Evolutionary conservation across 345 rosid genomes (phyloP), one percentile per base, ranked within the genome.

Genomic region (Bruguiera parviflora): DNA sequence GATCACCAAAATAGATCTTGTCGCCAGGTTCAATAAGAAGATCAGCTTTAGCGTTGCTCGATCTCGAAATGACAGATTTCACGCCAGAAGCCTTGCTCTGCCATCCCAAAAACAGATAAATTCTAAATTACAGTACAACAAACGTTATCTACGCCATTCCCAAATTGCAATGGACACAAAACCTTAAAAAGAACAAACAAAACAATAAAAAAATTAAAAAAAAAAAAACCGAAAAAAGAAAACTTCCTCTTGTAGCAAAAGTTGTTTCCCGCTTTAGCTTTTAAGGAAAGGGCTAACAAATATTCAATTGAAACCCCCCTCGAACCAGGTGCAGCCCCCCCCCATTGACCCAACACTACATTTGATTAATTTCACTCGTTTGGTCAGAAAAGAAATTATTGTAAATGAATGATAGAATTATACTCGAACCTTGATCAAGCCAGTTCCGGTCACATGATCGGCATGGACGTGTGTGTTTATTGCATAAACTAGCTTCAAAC

Each of bases 401-500:
- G 49, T 43, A 13, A 13, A 43, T 43, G 3, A 43, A 43, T 43
- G 49, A 3, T 8, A 9, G 15, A 22, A 9, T n/a, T 8, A 55
- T n/a, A 21, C 24, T n/a, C 21, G 22, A 51, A 95, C 99, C 97
- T 88, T 92, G 43, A 95, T 78, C 68, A 89, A 85, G 47, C 96
- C 96, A 47, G 97, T 84, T 31, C 99, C 97, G 20, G 96, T 95
- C 47, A 95, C 84, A 81, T 95, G 99, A 83, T 95, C 99, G 39
- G 99, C 99, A 82, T 95, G 99, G 6, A 92, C 97, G 79, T 92
- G 97, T 39, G 99, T 95, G 87, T 92, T 95, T 81, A 87, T 67
- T 3, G 90, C 98, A 83, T 91, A 91, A 1, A 85, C 56, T 21
- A 91, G 90, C 86, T 87, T 91, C 71, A 91, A 58, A 0, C 96